Evolutionary conservation across 1,139 yeast species (phyloP), one percentile per base, ranked within the genome.

Genomic region (Kodamaea derodonti): DNA sequence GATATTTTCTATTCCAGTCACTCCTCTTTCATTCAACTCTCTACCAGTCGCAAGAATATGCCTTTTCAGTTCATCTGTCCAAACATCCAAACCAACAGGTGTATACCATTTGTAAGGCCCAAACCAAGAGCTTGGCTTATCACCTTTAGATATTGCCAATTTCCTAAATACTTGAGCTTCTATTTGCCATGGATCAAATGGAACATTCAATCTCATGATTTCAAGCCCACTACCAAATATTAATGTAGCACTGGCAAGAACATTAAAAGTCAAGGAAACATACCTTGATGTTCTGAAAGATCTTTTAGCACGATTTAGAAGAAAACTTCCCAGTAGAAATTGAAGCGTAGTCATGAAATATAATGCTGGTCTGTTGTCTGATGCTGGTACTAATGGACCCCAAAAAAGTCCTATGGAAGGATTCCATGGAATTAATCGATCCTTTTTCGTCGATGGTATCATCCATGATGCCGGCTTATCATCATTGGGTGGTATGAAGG

Each of bases 331-430:
- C 20, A 72, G 26, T 1, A 58, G 46, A 13, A 75, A 54, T 43
- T 79, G 85, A 3, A 69, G 41, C 0, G 70, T 71, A 4, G 78
- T 63, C 39, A 77, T 51, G 1, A 70, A 45, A 49, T 65, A 69
- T 2, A 78, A 50, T 0, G 80, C 83, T 4, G 66, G 58, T 20
- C 60, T 48, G 48, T 75, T 73, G 43, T 79, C 84, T 2, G 82
- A 65, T 0, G 84, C 80, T 2, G 85, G 85, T 1, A 76, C 80
- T 27, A 79, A 51, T 1, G 84, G 84, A 1, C 84, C 82, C 78
- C 81, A 75, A 27, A 76, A 50, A 43, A 79, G 60, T 1, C 84
- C 85, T 15, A 78, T 54, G 39, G 75, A 73, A 7, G 84, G 85
- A 40, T 69, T 69, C 11, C 45, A 47, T 14, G 71, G 69, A 12